These are phyloP conservation scores for Echinochloa phyllopogon DNA, from an alignment of 176 grass and related monocot genomes.

Conservation along the genomic window DNA sequence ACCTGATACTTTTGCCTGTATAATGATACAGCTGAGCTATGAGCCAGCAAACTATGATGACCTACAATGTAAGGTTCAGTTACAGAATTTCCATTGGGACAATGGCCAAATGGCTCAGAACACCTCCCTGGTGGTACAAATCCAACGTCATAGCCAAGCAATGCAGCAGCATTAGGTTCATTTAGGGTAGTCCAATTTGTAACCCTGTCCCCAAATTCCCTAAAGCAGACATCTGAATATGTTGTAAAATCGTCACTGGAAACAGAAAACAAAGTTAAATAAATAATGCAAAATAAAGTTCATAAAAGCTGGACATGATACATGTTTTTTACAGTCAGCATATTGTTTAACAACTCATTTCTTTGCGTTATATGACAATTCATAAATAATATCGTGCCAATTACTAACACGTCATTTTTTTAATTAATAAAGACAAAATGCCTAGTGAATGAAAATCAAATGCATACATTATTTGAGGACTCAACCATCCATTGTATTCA, in stretches of 20 bases:
- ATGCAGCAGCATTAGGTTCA: slow-evolving; percentile 42
- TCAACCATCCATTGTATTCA: slow-evolving; percentile 61
- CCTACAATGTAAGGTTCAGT: slow-evolving; percentile 49
- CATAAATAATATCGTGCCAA: background rate
- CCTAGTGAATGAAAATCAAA: background rate
- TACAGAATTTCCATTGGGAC: slow-evolving; percentile 47
- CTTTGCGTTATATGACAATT: background rate
- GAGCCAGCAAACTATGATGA: slow-evolving; percentile 52
- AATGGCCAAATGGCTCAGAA: slow-evolving; percentile 57
- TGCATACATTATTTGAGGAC: slow-evolving; percentile 49
- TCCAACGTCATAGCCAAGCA: slow-evolving; percentile 41
- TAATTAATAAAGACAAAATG: slow-evolving; percentile 8
- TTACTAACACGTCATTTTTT: background rate
- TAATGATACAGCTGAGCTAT: slow-evolving; percentile 51
- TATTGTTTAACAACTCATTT: background rate
- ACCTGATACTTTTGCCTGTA: slow-evolving; percentile 60
- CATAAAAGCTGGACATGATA: background rate
- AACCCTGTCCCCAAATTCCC: slow-evolving; percentile 58
- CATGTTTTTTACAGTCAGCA: background rate
- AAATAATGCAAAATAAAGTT: background rate
- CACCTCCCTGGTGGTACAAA: slow-evolving; percentile 45
- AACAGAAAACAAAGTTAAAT: background rate
- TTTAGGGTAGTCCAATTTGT: slow-evolving; percentile 49
- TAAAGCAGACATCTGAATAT: slow-evolving; percentile 60
- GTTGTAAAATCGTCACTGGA: slow-evolving; percentile 61